Conservation (phyloP, 2,329 filamentous ascomycete species). For the Colletotrichum tropicicola region DNA sequence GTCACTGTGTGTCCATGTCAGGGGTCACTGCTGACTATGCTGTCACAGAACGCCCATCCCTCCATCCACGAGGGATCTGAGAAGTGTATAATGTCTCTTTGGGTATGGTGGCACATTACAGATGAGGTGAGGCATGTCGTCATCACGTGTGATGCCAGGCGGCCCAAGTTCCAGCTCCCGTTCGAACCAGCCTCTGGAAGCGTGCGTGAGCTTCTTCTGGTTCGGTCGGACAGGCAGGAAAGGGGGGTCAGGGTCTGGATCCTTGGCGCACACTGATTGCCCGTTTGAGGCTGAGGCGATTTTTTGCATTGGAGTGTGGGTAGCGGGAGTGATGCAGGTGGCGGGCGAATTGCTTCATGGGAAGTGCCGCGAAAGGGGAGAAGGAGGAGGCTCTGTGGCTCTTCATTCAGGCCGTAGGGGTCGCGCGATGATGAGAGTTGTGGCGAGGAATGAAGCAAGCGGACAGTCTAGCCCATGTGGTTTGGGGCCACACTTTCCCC, state of each 20-base stretch:
- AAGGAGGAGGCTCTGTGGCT: constrained; percentile 1
- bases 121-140: constrained; percentile 28
- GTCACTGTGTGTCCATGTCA: background rate
- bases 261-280: constrained; percentile 16
- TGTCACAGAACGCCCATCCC: constrained; percentile 9
- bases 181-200: background rate
- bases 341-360: constrained; percentile 26
- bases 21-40: constrained; percentile 15
- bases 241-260: constrained; percentile 7
- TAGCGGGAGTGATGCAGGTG: constrained; percentile 25
- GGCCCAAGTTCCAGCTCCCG: background rate
- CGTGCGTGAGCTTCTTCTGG: background rate
- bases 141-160: constrained; percentile 28
- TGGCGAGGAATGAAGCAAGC: constrained; percentile 8
- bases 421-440: constrained; percentile 20
- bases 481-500: background rate
- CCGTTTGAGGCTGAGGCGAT: constrained; percentile 20
- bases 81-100: constrained; percentile 4
- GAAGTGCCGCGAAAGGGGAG: background rate
- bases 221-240: constrained; percentile 7
- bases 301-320: constrained; percentile 10
- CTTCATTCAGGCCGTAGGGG: background rate
- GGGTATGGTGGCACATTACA: constrained; percentile 11
- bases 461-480: background rate
- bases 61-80: background rate